Evolutionary conservation across 164 flowering plant genomes (phyloP), one percentile per base, ranked within the genome.

Genomic region (Paratinospora sagittata): DNA sequence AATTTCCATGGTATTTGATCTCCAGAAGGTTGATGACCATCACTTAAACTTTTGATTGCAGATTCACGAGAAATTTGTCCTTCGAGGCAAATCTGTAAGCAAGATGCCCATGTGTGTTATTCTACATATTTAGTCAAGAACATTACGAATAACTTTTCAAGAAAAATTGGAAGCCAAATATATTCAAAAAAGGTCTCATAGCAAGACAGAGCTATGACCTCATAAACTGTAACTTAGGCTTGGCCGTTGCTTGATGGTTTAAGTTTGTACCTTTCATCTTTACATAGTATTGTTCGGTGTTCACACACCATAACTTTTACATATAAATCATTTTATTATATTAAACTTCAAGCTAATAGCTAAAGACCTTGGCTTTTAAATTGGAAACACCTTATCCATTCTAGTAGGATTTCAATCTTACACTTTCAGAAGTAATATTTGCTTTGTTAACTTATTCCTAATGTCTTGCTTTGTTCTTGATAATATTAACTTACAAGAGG

Each of bases 1-100:
- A 93, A 90, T 81, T 93, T 96, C 99, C 99, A 96, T 30, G 99
- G 98, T 77, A 96, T 91, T 80, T 93, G 98, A 77, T 96, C 98
- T 66, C 99, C 99, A 79, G 34, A 78, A 3, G 98, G 99, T 73
- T 81, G 87, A 80, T 80, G 86, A n/a, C 97, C 99, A 24, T 81
- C 87, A 69, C 89, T 85, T 76, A 96, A 82, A 77, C 93, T 90
- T 80, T 76, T 87, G 12, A 85, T 70, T 10, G 87, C 97, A 76
- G 98, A 91, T 69, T 81, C 81, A 58, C 85, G 90, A 77, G 99
- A 92, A 72, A 96, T 93, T 70, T 90, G 90, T 61, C 99, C 99
- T 85, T 96, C 99, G 70, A 93, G 96, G 74, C 82, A 81, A 47
- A 96, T 90, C 99, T 96, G 82, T 12, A 37, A 27, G 69, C 0